These are phyloP conservation scores for Senecio squalidus DNA, from an alignment of 140 eudicot genomes.

Conservation along the genomic window DNA sequence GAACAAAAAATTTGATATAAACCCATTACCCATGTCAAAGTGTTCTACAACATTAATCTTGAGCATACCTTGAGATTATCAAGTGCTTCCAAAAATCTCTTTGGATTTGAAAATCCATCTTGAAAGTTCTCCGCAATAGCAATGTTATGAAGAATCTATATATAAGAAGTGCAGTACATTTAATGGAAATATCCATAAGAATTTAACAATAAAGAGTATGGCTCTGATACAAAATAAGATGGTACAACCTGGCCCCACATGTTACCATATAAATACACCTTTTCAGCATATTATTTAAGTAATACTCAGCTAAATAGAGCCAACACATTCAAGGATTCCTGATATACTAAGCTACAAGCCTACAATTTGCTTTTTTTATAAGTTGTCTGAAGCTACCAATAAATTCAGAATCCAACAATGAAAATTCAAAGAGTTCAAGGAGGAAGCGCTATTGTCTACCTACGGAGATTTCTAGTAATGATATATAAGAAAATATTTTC, in stretches of 20 bases:
- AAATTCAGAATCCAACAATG: neutral
- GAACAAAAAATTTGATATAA: no score
- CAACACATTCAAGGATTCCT: neutral
- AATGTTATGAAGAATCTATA: slow-evolving; percentile 77
- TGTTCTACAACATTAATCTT: slow-evolving; percentile 17
- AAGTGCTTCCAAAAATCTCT: slow-evolving; percentile 69
- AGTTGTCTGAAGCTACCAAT: neutral
- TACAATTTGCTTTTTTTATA: neutral
- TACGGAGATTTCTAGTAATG: neutral
- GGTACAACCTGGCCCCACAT: neutral
- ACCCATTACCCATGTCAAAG: no score
- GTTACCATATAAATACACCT: neutral
- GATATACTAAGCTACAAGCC: neutral
- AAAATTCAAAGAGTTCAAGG: neutral
- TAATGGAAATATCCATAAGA: slow-evolving; percentile 3
- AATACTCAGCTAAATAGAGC: neutral
- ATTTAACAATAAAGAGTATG: neutral
- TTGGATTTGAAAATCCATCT: slow-evolving; percentile 72
- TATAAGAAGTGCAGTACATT: neutral
- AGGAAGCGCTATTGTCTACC: neutral
- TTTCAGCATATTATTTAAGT: neutral
- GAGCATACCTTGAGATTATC: slow-evolving; percentile 68
- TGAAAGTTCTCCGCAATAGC: slow-evolving; percentile 67
- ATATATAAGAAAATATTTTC: neutral
- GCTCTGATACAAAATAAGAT: slow-evolving; percentile 4